phyloP scores from a whole-genome alignment of 768 basidiomycete genomes.

The Imleria badia region DNA sequence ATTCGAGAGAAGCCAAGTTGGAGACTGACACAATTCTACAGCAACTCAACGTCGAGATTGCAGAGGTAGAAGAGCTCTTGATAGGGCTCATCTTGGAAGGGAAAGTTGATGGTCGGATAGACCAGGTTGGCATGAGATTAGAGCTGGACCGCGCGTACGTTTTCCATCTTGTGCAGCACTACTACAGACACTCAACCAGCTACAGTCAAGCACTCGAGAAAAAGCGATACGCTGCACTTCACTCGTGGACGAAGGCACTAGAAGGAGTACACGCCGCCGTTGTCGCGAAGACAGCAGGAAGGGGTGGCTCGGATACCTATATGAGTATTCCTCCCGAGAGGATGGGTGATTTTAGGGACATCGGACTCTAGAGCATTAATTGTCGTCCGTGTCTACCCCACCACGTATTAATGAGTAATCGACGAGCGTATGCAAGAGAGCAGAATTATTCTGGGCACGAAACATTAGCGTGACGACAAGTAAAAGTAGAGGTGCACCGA shows the following conservation, averaged over 20 bases:
- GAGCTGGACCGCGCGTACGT: constrained; percentile 84
- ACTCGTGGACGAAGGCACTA: constrained; percentile 81
- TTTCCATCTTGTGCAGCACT: not conserved
- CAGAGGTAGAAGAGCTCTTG: constrained; percentile 92
- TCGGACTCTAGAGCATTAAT: constrained; percentile 19
- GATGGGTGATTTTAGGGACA: constrained; percentile 32
- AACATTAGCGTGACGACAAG: not conserved
- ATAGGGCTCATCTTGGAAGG: constrained; percentile 93
- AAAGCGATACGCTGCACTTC: constrained; percentile 78
- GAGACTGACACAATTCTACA: constrained; percentile 31
- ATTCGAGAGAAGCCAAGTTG: not conserved
- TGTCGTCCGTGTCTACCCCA: not conserved
- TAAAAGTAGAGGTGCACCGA: not conserved
- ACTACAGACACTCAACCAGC: constrained; percentile 3
- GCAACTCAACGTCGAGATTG: constrained; percentile 94
- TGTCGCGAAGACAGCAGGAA: constrained; percentile 63
- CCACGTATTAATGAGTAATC: not conserved
- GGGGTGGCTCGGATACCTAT: constrained; percentile 34
- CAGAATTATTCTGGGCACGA: not conserved
- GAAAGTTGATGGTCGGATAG: constrained; percentile 95
- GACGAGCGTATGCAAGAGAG: not conserved
- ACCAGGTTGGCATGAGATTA: constrained; percentile 92
- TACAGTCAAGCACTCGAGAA: constrained; percentile 82
- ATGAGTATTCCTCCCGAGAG: constrained; percentile 32
- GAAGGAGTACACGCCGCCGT: constrained; percentile 76